phyloP scores from a whole-genome alignment of 2,329 filamentous ascomycete species.

The Trichoderma simmonsii region DNA sequence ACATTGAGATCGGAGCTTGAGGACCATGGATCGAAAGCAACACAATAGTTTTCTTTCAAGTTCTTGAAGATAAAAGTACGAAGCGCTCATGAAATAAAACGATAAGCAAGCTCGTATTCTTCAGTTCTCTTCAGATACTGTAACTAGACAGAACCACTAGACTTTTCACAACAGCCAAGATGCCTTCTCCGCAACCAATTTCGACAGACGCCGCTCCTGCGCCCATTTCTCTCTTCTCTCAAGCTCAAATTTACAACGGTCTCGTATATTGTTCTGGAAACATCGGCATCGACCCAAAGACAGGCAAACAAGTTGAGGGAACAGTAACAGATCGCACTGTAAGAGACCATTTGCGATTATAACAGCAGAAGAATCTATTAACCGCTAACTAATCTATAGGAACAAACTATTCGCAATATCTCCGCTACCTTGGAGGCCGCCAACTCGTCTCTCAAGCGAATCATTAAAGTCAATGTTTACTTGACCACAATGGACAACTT shows the following conservation, averaged over 20 bases:
- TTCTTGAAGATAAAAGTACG: not conserved
- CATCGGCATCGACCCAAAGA: slow-evolving; percentile 54
- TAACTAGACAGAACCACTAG: not conserved
- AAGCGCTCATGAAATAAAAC: not conserved
- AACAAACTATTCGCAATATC: slow-evolving; percentile 58
- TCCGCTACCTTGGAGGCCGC: slow-evolving; percentile 57
- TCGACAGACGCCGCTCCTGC: slow-evolving; percentile 19
- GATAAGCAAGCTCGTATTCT: not conserved
- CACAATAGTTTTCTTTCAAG: not conserved
- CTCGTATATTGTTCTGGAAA: slow-evolving; percentile 67
- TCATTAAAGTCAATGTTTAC: slow-evolving; percentile 67
- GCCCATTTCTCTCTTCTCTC: slow-evolving; percentile 54
- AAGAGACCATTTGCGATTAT: not conserved
- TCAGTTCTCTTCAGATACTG: not conserved
- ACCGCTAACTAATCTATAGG: slow-evolving; percentile 28
- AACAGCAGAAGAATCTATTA: no score
- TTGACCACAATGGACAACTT: slow-evolving; percentile 65
- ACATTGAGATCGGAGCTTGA: not conserved
- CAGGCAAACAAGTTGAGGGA: slow-evolving; percentile 49
- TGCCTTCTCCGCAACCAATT: not conserved
- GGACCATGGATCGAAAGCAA: not conserved
- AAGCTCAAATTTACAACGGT: slow-evolving; percentile 59
- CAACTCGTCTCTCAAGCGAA: slow-evolving; percentile 56
- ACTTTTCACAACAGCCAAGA: not conserved
- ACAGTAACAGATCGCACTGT: slow-evolving; percentile 47